Conservation (phyloP, 495 filamentous ascomycete genomes). For the Elaphomyces granulatus region DNA sequence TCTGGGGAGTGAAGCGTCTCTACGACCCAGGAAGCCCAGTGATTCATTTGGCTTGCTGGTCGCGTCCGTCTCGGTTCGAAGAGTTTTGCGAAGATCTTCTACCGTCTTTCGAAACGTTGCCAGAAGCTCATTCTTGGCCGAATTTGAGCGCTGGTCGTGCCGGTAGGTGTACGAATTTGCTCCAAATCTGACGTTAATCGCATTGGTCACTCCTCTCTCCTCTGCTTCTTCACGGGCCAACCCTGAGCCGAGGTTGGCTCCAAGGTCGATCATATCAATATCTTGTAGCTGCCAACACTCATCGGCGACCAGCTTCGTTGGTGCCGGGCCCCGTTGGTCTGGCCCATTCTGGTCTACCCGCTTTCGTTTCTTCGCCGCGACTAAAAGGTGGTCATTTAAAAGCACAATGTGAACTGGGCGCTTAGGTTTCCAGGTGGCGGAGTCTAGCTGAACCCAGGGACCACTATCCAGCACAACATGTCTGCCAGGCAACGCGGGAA, state of each 20-base stretch:
- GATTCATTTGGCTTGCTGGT: conserved; percentile 63
- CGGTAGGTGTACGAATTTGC: conserved; percentile 88
- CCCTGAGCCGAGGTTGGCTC: conserved; percentile 42
- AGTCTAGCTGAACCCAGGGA: conserved; percentile 90
- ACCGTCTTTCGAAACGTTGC: conserved; percentile 81
- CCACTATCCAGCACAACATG: conserved; percentile 84
- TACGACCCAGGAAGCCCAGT: conserved; percentile 53
- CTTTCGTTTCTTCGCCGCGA: conserved; percentile 84
- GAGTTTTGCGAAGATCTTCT: conserved; percentile 71
- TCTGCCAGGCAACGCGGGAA: conserved; percentile 78
- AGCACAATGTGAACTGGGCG: conserved; percentile 77
- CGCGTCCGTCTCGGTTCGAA: conserved; percentile 72
- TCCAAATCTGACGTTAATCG: conserved; percentile 81
- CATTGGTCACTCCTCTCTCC: conserved; percentile 61
- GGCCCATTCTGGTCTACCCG: conserved; percentile 52
- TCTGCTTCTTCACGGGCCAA: conserved; percentile 38
- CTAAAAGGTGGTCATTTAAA: conserved; percentile 85
- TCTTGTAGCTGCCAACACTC: conserved; percentile 90
- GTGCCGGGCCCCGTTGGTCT: conserved; percentile 37
- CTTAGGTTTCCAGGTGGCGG: conserved; percentile 85
- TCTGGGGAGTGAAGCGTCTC: conserved; percentile 52
- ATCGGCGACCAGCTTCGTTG: conserved; percentile 76
- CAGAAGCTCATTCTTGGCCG: conserved; percentile 66
- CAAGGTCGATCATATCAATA: conserved; percentile 83
- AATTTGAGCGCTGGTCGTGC: conserved; percentile 55